Base-by-base conservation (phyloP, 352 stramenopile genomes). In the Globisporangium alternatum region DNA sequence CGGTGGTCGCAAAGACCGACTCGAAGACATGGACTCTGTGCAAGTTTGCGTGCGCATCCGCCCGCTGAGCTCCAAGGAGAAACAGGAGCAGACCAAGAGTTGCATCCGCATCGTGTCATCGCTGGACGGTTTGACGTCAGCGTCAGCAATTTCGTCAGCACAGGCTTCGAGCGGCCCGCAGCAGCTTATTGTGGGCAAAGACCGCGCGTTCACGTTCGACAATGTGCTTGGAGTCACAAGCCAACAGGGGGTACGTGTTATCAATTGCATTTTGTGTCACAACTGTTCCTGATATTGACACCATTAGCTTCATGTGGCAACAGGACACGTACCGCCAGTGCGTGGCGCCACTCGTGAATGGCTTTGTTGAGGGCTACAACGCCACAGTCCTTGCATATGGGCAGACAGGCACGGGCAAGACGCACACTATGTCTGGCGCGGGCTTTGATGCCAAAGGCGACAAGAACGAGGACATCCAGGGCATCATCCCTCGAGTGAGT, bases 321-420 rank as follows among this genome's bases (percentile, higher is more conserved):
- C 22, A 91, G 69, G 75, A 93, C 37, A 76, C 91, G 15, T 97
- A 96, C 61, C 71, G 74, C 0, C 56, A 67, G 21, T 93, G 80
- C 61, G 85, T 96, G 28, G 73, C 65, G 5, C 74, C 83, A 30
- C 66, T 97, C 10, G 76, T 97, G 7, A 55, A 91, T 21, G 74
- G 84, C n/a, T 95, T 93, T 59, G 68, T 91, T 15, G 80, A 93
- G 51, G 86, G 86, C 33, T 95, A 95, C 67, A 95, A 95, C 56
- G 86, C 86, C 28, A 91, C 84, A 2, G 79, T 96, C 41, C 64
- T 95, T 28, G 87, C 88, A 10, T 96, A 97, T 51, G 89, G 85
- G 1, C 87, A 96, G 35, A 96, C 90, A 22, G 89, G 89, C 6
- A 97, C 83, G 1, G 95, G 97, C 49, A 99, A 99, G 72, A 99